Percentiles rank a stretch among this genome's conserved stretches.
Evolutionary conservation across 2,329 filamentous ascomycete genomes (phyloP).

Genomic region (Colletotrichum kahawae): DNA sequence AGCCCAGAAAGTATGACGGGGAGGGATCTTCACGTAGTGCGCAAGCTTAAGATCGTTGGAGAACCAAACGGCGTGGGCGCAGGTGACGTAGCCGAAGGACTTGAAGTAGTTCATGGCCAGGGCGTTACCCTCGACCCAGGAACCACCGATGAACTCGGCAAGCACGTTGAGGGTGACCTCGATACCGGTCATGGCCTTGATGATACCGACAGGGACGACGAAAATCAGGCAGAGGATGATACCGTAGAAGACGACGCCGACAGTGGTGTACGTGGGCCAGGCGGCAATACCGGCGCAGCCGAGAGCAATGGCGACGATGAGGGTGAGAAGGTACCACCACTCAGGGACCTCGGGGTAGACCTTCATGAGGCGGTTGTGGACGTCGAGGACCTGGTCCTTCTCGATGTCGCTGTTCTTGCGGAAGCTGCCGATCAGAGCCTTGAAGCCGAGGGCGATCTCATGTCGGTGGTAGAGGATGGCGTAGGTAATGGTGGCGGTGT

Average conservation of each 20-base stretch:
- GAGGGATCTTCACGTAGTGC: slow-evolving; percentile 66
- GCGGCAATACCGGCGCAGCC: slow-evolving; percentile 51
- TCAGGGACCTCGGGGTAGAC: slow-evolving; percentile 54
- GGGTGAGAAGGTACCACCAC: slow-evolving; percentile 56
- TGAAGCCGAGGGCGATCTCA: slow-evolving; percentile 55
- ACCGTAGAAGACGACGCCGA: slow-evolving; percentile 57
- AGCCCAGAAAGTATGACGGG: slow-evolving; percentile 62
- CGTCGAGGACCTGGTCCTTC: slow-evolving; percentile 41
- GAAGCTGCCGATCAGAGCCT: slow-evolving; percentile 50
- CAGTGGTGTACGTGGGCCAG: slow-evolving; percentile 56
- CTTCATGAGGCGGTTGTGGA: slow-evolving; percentile 54
- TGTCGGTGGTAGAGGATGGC: slow-evolving; percentile 56
- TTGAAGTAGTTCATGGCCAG: slow-evolving; percentile 62
- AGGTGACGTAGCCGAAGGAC: slow-evolving; percentile 46
- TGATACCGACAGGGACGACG: slow-evolving; percentile 56
- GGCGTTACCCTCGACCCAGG: slow-evolving; percentile 53
- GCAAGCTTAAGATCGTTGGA: slow-evolving; percentile 48
- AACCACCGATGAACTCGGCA: slow-evolving; percentile 59
- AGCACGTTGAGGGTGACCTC: slow-evolving; percentile 58
- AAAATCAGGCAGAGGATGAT: slow-evolving; percentile 54
- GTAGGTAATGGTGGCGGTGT: slow-evolving; percentile 56
- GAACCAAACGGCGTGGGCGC: slow-evolving; percentile 26
- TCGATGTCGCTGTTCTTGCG: slow-evolving; percentile 43
- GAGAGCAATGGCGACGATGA: slow-evolving; percentile 48
- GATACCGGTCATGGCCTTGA: slow-evolving; percentile 58